Conservation (phyloP, 2,329 filamentous ascomycete species). For the Diaporthe capsici region DNA sequence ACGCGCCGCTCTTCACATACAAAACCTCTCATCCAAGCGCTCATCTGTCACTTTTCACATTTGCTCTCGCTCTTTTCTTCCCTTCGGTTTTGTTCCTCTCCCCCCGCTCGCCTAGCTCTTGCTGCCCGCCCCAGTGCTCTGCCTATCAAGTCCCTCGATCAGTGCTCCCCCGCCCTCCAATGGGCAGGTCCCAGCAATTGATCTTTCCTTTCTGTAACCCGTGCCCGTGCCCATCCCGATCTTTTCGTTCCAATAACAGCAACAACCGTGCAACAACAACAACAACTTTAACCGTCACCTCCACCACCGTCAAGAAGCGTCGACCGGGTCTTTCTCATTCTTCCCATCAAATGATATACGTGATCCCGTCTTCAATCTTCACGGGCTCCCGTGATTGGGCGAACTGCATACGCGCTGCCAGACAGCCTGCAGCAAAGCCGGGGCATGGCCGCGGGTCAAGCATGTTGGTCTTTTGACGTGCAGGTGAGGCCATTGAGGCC, state of each 20-base stretch:
- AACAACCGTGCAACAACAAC: not conserved
- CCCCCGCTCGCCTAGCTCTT: constrained; percentile 12
- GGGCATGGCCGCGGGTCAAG: not conserved
- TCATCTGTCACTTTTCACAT: constrained; percentile 27
- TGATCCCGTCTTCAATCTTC: not conserved
- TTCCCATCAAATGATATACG: not conserved
- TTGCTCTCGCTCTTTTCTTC: constrained; percentile 10
- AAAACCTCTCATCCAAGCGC: constrained; percentile 2
- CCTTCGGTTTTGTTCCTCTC: not conserved
- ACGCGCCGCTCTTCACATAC: not conserved
- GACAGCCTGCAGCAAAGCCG: constrained; percentile 9
- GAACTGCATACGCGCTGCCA: not conserved
- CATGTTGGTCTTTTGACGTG: constrained; percentile 21
- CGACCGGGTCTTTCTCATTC: not conserved
- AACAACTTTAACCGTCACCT: not conserved
- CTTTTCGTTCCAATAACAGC: constrained; percentile 2
- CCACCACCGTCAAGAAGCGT: not conserved
- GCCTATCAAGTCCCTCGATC: not conserved
- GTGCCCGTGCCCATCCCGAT: constrained; percentile 7
- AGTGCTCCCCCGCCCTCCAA: constrained; percentile 1
- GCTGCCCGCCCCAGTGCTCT: not conserved
- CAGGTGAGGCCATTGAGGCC: constrained; percentile 32
- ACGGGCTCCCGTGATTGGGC: not conserved
- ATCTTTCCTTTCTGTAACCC: not conserved
- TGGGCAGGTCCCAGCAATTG: not conserved